Base-by-base conservation (phyloP, 805 yeast species). In the Pichia heedii region DNA sequence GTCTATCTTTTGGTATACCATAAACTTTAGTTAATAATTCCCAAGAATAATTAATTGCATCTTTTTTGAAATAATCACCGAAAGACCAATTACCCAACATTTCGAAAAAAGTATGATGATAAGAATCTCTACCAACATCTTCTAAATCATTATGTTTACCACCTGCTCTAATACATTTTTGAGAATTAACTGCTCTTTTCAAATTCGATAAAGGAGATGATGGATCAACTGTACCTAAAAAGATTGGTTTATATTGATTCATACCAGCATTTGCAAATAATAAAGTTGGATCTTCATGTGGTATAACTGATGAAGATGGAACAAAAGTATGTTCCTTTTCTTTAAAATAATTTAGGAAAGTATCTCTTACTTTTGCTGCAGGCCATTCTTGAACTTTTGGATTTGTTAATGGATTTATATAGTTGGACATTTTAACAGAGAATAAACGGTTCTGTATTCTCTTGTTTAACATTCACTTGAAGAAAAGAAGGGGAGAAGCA, bases 61-160 rank as follows among this genome's bases (percentile, higher is more conserved):
- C 98, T 56, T 83, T 77, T 66, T 93, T 93, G 79, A 93, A 93
- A 64, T 93, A 93, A 67, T 93, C 98, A 57, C 99, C 99, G 66
- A 93, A 93, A 7, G 98, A 93, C 99, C 99, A 93, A 73, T 93
- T 93, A 58, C 99, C 99, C 67, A 93, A 76, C 99, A 93, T 93
- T 70, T 93, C 99, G 56, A 93, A 93, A 61, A 94, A 94, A 16
- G 99, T 93, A 66, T 93, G 99, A 65, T 93, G 99, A 62, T 93
- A 93, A 42, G 95, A 86, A 67, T 93, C 99, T 59, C 84, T 80
- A 51, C 99, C 99, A 39, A 93, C 99, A 66, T 93, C 99, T 63
- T 93, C 99, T 61, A 93, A 77, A 69, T 93, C 98, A 55, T 84
- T 84, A 67, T 93, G 99, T 67, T 93, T 93, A 65, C 99, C 99